Base-by-base conservation (phyloP, 1,139 yeast species). In the Taphrina pruni region DNA sequence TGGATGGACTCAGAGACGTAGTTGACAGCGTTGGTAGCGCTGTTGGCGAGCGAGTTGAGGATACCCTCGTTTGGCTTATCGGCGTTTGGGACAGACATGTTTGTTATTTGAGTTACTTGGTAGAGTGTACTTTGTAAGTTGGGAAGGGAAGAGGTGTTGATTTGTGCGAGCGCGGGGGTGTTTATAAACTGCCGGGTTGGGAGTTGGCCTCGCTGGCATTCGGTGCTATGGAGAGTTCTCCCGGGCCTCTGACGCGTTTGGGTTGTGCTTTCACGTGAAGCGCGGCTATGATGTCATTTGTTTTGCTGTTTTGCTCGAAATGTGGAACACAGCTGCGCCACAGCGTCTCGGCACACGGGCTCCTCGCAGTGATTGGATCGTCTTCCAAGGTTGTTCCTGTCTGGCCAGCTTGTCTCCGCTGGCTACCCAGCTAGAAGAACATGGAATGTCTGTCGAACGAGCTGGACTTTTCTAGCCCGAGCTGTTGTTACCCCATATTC, bases 21-120 rank as follows among this genome's bases (percentile, higher is more conserved):
- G 62, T 58, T 58, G 54, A 58, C 62, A 39, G 62, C 62, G 62
- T 58, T 58, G 62, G 62, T 58, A 17, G 52, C 62, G 52, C 52
- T 45, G 62, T 58, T 58, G 62, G 62, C 52, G 62, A 58, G 43
- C 43, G 51, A 45, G 43, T 32, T 32, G 52, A 58, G 39, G 52
- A 58, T 58, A 45, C 62, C 62, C 62, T 58, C 62, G 62, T 45
- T 45, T 58, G 62, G 62, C 62, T 58, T 58, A 58, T 58, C 62
- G 51, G 52, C 62, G 62, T 58, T 58, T 58, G 62, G 62, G 26
- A 39, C 62, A 45, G 62, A 58, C 62, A 58, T 58, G 39, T 58
- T 58, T 58, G 39, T 26, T 26, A 39, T 38, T 58, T 36, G 43
- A 54, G 20, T 54, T 54, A 54, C 58, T 58, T 58, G 43, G 50